Percentiles rank a stretch among this genome's conserved stretches.
These are phyloP conservation scores for Echites panduratus DNA, from an alignment of 257 asterid genomes.

Conservation along the genomic window DNA sequence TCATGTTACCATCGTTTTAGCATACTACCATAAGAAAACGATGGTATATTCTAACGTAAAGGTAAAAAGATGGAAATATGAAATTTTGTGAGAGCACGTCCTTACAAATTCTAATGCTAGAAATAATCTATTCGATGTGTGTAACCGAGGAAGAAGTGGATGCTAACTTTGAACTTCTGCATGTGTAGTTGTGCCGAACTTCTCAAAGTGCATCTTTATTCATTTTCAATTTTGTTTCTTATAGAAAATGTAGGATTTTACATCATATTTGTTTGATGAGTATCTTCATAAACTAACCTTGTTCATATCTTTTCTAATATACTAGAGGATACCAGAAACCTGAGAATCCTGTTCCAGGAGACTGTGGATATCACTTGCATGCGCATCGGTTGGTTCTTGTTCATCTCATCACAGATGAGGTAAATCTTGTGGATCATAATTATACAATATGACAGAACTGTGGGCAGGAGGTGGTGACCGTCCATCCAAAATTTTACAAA, in stretches of 20 bases:
- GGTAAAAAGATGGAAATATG: too few species aligned
- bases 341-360: conserved; percentile 93
- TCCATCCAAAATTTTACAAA: too few species aligned
- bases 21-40: too few species aligned
- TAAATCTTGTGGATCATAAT: conserved; percentile 13
- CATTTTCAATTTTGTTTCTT: not conserved
- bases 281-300: conserved; percentile 2
- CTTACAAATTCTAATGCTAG: not conserved
- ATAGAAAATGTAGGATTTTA: not conserved
- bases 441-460: not conserved
- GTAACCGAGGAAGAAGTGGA: too few species aligned
- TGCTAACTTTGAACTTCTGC: not conserved
- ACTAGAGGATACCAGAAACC: conserved; percentile 79
- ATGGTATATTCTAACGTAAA: not conserved
- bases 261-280: not conserved
- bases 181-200: not conserved
- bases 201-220: not conserved
- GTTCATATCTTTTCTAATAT: conserved; percentile 11
- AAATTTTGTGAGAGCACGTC: too few species aligned
- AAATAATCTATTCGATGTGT: not conserved
- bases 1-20: too few species aligned
- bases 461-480: too few species aligned
- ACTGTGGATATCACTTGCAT: conserved; percentile 90
- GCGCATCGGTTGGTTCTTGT: conserved; percentile 62
- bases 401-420: conserved; percentile 73